Conservation (phyloP, 495 filamentous ascomycete species). For the Glarea lozoyensis region DNA sequence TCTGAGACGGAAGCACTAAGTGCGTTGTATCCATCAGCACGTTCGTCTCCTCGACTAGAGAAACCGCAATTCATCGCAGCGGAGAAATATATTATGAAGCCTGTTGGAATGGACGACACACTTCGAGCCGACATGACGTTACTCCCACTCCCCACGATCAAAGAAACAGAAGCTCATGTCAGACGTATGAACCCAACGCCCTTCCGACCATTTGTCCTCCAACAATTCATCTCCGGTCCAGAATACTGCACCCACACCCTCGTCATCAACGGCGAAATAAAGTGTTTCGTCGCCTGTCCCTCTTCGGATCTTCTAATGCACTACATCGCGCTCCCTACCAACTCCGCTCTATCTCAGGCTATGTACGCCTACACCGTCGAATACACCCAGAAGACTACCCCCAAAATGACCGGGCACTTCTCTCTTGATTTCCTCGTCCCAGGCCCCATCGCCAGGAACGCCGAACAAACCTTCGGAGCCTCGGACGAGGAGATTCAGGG, state of each 20-base stretch:
- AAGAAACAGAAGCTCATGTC: conserved; percentile 45
- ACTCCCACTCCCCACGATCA: conserved; percentile 44
- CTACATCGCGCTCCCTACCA: conserved; percentile 45
- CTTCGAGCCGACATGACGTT: conserved; percentile 37
- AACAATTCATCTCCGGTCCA: conserved; percentile 53
- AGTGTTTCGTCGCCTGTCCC: conserved; percentile 55
- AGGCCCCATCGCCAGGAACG: neutral
- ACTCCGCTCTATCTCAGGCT: conserved; percentile 42
- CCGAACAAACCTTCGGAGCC: conserved; percentile 4
- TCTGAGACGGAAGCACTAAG: conserved; percentile 42
- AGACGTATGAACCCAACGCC: conserved; percentile 45
- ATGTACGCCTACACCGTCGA: conserved; percentile 52
- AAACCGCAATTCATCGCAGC: neutral
- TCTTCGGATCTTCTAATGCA: conserved; percentile 49
- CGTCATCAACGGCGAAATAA: conserved; percentile 48
- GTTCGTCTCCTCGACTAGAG: conserved; percentile 19
- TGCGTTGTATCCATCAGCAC: conserved; percentile 36
- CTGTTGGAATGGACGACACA: conserved; percentile 40
- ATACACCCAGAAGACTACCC: conserved; percentile 35
- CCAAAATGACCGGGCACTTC: conserved; percentile 57
- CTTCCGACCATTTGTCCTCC: conserved; percentile 54
- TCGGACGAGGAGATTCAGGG: conserved; percentile 16
- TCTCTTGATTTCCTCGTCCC: conserved; percentile 57
- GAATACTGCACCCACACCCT: conserved; percentile 66
- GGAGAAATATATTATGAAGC: conserved; percentile 53